A percentile compares a stretch with the other conserved stretches of the same genome.
These are phyloP conservation scores for Leptographium lundbergii DNA, from an alignment of 2,329 filamentous ascomycete species.

Conservation along the genomic window DNA sequence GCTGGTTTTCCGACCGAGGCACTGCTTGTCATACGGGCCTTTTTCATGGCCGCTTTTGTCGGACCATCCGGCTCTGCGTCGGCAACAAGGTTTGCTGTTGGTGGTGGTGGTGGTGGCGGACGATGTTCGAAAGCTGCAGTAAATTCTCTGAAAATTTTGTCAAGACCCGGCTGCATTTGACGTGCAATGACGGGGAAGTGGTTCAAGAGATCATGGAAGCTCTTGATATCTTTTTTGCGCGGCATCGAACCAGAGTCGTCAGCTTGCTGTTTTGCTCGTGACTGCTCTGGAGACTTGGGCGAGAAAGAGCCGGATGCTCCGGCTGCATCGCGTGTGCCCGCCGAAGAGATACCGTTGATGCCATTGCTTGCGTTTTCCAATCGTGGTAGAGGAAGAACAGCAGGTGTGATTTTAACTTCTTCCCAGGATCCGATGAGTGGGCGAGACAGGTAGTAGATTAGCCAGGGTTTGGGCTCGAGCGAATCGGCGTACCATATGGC, in stretches of 20 bases:
- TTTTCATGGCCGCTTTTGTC: conserved; percentile 40
- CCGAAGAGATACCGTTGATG: not conserved
- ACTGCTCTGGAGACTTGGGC: not conserved
- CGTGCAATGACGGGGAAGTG: conserved; percentile 91
- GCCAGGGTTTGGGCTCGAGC: conserved; percentile 85
- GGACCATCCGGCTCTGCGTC: conserved; percentile 46
- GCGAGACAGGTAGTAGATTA: conserved; percentile 89
- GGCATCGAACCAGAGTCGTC: conserved; percentile 30
- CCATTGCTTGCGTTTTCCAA: not conserved
- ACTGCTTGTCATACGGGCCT: conserved; percentile 42
- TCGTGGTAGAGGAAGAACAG: conserved; percentile 33
- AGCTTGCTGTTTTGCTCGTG: conserved; percentile 2
- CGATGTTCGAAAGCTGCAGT: conserved; percentile 74
- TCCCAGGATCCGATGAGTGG: conserved; percentile 79
- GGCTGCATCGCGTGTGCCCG: not conserved
- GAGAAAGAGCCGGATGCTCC: conserved; percentile 10
- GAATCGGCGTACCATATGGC: conserved; percentile 78
- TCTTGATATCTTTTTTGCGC: conserved; percentile 81
- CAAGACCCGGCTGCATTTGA: conserved; percentile 88
- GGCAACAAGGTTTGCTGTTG: conserved; percentile 45
- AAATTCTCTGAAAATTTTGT: conserved; percentile 84
- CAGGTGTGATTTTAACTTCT: conserved; percentile 57
- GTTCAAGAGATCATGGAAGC: conserved; percentile 78
- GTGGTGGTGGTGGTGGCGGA: conserved; percentile 63
- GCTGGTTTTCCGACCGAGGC: conserved; percentile 16